These are phyloP conservation scores for Macroventuria anomochaeta DNA, from an alignment of 2,329 filamentous ascomycete genomes.

Conservation along the genomic window DNA sequence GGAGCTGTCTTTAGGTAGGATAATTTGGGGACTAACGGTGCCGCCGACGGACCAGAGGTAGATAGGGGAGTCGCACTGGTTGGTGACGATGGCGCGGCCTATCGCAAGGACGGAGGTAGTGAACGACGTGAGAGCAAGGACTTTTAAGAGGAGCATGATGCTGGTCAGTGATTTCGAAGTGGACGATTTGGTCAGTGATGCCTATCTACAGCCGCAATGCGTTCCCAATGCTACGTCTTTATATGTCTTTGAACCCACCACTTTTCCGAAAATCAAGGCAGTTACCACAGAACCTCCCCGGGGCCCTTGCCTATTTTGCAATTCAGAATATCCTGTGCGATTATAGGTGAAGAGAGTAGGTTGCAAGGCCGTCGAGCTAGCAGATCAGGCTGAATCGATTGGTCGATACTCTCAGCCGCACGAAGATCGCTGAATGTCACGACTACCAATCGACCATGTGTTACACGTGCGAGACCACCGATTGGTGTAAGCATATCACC, in stretches of 20 bases:
- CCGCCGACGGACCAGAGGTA: slow-evolving; percentile 42
- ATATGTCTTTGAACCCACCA: not conserved
- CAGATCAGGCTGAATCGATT: slow-evolving; percentile 21
- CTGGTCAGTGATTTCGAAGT: not conserved
- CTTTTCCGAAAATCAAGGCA: not conserved
- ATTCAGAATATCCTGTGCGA: slow-evolving; percentile 7
- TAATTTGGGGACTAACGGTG: slow-evolving; percentile 22
- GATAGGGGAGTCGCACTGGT: slow-evolving; percentile 37
- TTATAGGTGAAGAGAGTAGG: slow-evolving; percentile 8
- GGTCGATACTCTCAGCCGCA: slow-evolving; percentile 24
- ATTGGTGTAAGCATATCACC: not conserved
- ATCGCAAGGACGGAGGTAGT: slow-evolving; percentile 19
- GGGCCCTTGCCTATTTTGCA: not conserved
- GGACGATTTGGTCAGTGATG: no score
- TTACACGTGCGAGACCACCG: not conserved
- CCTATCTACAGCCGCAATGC: no score
- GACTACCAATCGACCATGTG: slow-evolving; percentile 13
- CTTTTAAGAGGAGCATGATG: slow-evolving; percentile 5
- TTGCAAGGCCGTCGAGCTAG: slow-evolving; percentile 14
- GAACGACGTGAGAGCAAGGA: slow-evolving; percentile 2
- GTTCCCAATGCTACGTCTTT: not conserved
- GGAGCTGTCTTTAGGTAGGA: slow-evolving; percentile 29
- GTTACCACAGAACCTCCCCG: not conserved
- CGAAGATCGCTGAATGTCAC: slow-evolving; percentile 14
- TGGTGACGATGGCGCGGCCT: slow-evolving; percentile 42